phyloP scores from a whole-genome alignment of 2,329 filamentous ascomycete genomes.

The Hypoxylon sp. region DNA sequence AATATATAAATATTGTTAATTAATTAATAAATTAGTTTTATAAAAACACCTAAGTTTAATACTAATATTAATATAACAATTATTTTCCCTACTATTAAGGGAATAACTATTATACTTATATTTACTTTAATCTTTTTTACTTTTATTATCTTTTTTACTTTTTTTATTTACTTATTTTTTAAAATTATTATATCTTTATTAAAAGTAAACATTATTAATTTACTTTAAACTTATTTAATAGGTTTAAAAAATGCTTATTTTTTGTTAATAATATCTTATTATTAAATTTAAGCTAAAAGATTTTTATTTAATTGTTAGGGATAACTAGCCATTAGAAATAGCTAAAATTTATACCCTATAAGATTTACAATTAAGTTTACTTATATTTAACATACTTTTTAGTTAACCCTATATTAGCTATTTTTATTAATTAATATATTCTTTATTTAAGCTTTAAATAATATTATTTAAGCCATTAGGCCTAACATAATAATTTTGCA shows the following conservation, averaged over 20 bases:
- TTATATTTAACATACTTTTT: too few species aligned
- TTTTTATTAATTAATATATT: too few species aligned
- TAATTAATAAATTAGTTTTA: conserved; percentile 1
- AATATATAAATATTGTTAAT: neutral
- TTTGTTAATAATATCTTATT: conserved; percentile 20
- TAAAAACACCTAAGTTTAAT: neutral
- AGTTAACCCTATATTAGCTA: too few species aligned
- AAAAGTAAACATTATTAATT: conserved; percentile 1
- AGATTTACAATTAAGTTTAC: too few species aligned
- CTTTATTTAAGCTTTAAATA: too few species aligned
- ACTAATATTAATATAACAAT: conserved; percentile 6
- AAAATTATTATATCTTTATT: neutral
- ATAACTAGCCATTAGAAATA: too few species aligned
- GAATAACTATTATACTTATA: conserved; percentile 1
- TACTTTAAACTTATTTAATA: conserved; percentile 3
- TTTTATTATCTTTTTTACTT: neutral
- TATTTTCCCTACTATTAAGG: neutral
- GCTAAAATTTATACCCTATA: too few species aligned
- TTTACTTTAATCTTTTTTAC: neutral
- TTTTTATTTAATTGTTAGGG: neutral
- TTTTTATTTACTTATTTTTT: conserved; percentile 1
- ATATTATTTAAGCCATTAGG: too few species aligned
- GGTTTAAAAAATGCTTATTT: neutral
- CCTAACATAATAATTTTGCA: too few species aligned
- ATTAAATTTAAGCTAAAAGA: neutral